Evolutionary conservation across 1,284 basidiomycete genomes (phyloP), one percentile per base, ranked within the genome.

Genomic region (Omphalotus olearius): DNA sequence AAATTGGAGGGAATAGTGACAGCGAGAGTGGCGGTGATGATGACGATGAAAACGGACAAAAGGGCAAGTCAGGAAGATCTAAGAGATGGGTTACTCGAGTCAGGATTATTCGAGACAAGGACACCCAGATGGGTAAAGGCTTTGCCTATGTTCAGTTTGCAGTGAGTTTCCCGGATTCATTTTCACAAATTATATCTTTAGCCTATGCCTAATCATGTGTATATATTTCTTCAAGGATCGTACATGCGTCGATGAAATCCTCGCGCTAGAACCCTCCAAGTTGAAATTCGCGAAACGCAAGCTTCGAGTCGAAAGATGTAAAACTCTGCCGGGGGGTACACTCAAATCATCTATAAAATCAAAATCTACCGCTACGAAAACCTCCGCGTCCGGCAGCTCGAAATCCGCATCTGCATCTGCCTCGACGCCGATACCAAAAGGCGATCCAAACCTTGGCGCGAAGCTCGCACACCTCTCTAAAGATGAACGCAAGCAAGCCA

Each of bases 91-190:
- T 98, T 5, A 82, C 82, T 6, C 82, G 80, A 25, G 93, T 98
- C 7, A 82, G 96, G 30, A 83, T 98, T 55, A 79, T 99, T 42
- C 80, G 93, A 42, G 96, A 99, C 69, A 83, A 83, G 60, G 93
- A 93, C 52, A 97, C 93, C 0, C 94, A 95, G 60, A 79, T 98
- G 33, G 96, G 96, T n/a, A 98, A 98, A 71, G 96, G 96, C 1
- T 96, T 99, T 64, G 95, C 88, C 9, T 98, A 98, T 66, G 86
- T 98, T 7, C 86, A 93, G 60, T 93, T 98, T 59, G 66, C 74
- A 49, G 94, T 93, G 66, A 62, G 86, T 79, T 17, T 5, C 53
- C 36, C 47, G 39, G n/a, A 28, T 26, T 30, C 28, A n/a, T 10
- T 53, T 47, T 48, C 26, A 23, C n/a, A n/a, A n/a, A n/a, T 20